These are phyloP conservation scores for Ascochyta pisi DNA, from an alignment of 2,329 filamentous ascomycete genomes.

Conservation along the genomic window DNA sequence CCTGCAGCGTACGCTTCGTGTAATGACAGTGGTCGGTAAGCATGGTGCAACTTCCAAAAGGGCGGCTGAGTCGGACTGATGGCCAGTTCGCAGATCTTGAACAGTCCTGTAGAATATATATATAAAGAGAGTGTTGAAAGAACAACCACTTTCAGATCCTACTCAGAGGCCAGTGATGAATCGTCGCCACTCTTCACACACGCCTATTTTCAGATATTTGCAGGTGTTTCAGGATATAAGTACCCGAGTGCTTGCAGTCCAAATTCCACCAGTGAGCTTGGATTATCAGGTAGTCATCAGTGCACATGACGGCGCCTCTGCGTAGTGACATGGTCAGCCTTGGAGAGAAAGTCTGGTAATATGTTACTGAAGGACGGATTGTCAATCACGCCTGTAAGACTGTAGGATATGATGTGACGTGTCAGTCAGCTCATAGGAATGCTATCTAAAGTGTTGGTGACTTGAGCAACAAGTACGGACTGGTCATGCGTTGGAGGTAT, in stretches of 20 bases:
- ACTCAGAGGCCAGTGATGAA: neutral
- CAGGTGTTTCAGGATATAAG: neutral
- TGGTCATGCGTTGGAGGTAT: neutral
- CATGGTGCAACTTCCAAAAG: neutral
- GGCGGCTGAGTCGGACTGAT: neutral
- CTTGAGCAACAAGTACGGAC: neutral
- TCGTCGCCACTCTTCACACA: neutral
- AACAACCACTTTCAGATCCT: neutral
- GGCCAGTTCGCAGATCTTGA: neutral
- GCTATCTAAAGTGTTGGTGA: neutral
- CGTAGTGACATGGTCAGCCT: neutral
- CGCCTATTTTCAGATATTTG: neutral
- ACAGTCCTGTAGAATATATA: neutral
- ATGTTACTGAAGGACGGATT: neutral
- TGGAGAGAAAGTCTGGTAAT: neutral
- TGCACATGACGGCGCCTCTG: neutral
- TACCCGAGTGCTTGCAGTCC: neutral
- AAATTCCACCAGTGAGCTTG: neutral
- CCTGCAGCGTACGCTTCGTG: conserved; percentile 9
- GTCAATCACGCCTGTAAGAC: neutral
- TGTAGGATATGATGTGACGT: neutral
- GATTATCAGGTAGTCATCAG: neutral
- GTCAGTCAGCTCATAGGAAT: neutral
- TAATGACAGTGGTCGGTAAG: neutral
- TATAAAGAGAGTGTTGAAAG: neutral